A percentile compares a stretch with the other conserved stretches of the same genome.
phyloP scores from a whole-genome alignment of 2,329 filamentous ascomycete genomes.

The Pseudocercospora fijiensis region DNA sequence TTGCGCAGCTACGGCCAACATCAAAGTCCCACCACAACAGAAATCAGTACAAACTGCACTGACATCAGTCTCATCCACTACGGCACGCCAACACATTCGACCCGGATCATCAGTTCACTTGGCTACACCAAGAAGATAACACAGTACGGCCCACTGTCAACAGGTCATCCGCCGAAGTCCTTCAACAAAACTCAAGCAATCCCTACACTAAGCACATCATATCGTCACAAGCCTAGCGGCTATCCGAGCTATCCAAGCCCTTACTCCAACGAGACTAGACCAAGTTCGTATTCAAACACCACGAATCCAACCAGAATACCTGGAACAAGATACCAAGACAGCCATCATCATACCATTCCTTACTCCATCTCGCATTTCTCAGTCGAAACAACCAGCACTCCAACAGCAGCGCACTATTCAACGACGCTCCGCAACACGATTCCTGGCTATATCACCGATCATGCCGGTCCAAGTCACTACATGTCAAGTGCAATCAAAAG shows the following conservation, averaged over 20 bases:
- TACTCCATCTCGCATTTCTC: neutral
- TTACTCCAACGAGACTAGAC: neutral
- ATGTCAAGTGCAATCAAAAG: neutral
- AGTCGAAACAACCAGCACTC: neutral
- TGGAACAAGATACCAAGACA: neutral
- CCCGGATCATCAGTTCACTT: neutral
- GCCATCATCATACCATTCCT: neutral
- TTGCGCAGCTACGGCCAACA: neutral
- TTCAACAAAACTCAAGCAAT: neutral
- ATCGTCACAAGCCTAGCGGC: neutral
- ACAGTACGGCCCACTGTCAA: neutral
- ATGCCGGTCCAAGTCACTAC: neutral
- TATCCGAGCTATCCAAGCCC: neutral
- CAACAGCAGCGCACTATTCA: neutral
- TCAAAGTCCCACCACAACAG: neutral
- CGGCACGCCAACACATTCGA: neutral
- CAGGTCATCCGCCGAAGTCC: neutral
- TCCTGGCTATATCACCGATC: neutral
- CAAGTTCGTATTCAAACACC: neutral
- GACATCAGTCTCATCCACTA: neutral
- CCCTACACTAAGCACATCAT: neutral
- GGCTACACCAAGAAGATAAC: neutral
- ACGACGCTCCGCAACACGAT: neutral
- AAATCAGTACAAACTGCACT: neutral
- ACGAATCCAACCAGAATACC: neutral